Base-by-base conservation (phyloP, 2,329 filamentous ascomycete species). In the Orbilia javanica region DNA sequence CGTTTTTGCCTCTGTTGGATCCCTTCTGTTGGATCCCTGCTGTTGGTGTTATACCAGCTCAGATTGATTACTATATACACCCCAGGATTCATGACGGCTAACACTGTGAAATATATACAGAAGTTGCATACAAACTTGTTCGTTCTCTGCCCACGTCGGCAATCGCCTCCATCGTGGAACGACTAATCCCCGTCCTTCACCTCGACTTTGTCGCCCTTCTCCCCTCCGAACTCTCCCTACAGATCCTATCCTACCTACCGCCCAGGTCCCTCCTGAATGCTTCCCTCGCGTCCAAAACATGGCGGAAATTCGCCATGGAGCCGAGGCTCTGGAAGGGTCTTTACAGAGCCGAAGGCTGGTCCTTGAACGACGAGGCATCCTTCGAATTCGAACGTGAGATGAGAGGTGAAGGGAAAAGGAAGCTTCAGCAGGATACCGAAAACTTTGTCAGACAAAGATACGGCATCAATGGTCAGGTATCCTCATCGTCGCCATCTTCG, bases 151-250 rank as follows among this genome's bases (percentile, higher is more conserved):
- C 92, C 18, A 96, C 93, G 0, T 92, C 92, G 5, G 89, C 90
- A 67, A 90, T 97, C 76, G 90, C 92, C 62, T 88, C 91, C 52
- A 92, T 97, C 66, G 93, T 97, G 55, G 89, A 94, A 68, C 89
- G 91, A 79, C 86, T 97, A 18, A 92, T 91, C 79, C 93, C 94
- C 3, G 88, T 94, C 65, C 90, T 98, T 1, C 94, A 97, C 84
- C 95, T 97, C 85, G 93, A 99, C 84, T 97, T 97, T 68, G 90
- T 97, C 48, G 87, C 89, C 80, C 90, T 93, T 82, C 89, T 99
- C 0, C 96, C 96, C 0, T 90, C 93, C 27, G 96, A 99, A 84
- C 92, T 99, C 81, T 96, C 93, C 78, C 90, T 96, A 52, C 92
- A 96, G 82, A 91, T 98, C 52, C 90, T 99, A 50, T 91, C 92